phyloP scores from a whole-genome alignment of 371 early-diverging fungal species.

The Syncephalis plumigaleata region DNA sequence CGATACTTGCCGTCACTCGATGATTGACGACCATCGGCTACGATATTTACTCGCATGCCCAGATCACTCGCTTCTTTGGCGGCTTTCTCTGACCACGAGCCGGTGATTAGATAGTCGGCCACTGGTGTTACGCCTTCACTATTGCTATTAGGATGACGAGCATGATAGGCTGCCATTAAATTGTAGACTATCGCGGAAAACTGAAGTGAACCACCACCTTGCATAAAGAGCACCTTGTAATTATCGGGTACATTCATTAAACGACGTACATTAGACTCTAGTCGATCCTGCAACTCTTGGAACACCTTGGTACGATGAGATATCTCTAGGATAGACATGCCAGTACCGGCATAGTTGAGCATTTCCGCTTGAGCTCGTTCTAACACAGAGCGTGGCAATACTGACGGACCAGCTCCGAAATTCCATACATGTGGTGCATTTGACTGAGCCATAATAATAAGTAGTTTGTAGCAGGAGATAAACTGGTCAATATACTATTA shows the following conservation, averaged over 20 bases:
- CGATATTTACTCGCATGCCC: conserved; percentile 50
- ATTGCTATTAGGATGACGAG: conserved; percentile 12
- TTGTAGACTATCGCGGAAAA: conserved; percentile 83
- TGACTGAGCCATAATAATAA: too few species aligned
- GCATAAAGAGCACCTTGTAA: conserved; percentile 82
- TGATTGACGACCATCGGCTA: conserved; percentile 38
- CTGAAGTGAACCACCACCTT: conserved; percentile 89
- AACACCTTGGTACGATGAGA: conserved; percentile 83
- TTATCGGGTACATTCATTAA: conserved; percentile 69
- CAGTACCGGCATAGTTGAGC: conserved; percentile 50
- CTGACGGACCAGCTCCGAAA: conserved; percentile 89
- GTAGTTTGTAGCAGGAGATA: too few species aligned
- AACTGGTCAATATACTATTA: too few species aligned
- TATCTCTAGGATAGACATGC: conserved; percentile 86
- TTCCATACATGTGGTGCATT: conserved; percentile 25
- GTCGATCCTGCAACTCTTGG: conserved; percentile 45
- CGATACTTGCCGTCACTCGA: conserved; percentile 23
- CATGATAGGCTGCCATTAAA: conserved; percentile 49
- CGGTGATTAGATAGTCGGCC: conserved; percentile 84
- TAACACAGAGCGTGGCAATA: conserved; percentile 69
- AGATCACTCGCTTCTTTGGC: conserved; percentile 69
- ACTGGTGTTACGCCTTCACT: too few species aligned
- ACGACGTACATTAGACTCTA: conserved; percentile 45
- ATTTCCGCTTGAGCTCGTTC: conserved; percentile 62
- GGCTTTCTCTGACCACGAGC: conserved; percentile 84